Percentiles rank a stretch among this genome's conserved stretches.
Conservation (phyloP, 2,329 filamentous ascomycete species). For the Chrysoporthe austroafricana region DNA sequence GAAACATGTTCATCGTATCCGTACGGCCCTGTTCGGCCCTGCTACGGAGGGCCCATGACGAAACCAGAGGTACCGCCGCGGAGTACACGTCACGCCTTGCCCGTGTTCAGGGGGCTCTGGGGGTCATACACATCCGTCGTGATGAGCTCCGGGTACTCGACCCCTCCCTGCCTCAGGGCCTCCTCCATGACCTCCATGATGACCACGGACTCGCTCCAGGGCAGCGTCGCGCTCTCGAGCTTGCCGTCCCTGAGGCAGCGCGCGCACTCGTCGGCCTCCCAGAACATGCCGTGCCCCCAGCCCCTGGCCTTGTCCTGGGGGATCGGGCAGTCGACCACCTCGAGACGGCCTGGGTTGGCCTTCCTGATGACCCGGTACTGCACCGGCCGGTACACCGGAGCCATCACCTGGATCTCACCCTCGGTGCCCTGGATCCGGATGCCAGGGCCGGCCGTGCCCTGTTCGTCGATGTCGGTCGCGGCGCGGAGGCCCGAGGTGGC, state of each 20-base stretch:
- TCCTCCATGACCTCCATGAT: conserved; percentile 78
- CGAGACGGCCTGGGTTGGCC: conserved; percentile 50
- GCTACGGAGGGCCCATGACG: neutral
- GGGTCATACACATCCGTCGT: conserved; percentile 61
- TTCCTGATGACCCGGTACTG: conserved; percentile 66
- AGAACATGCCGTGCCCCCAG: conserved; percentile 80
- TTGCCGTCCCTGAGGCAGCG: conserved; percentile 69
- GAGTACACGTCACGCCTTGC: conserved; percentile 36
- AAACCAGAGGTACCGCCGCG: neutral
- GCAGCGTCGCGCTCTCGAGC: conserved; percentile 72
- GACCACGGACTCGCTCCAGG: conserved; percentile 75
- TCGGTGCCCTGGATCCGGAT: conserved; percentile 80
- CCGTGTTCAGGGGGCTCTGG: conserved; percentile 65
- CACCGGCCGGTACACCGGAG: conserved; percentile 70
- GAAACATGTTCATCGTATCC: neutral
- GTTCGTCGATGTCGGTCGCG: conserved; percentile 62
- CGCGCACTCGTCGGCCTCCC: conserved; percentile 50
- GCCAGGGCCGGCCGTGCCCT: conserved; percentile 63
- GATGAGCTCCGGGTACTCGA: conserved; percentile 60
- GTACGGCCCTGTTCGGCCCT: neutral
- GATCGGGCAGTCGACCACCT: conserved; percentile 58
- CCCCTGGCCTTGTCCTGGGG: conserved; percentile 52
- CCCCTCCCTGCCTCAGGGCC: conserved; percentile 55
- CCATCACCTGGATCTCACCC: conserved; percentile 81
- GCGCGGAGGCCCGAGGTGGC: conserved; percentile 69